Percentiles rank a stretch among this genome's conserved stretches.
These are phyloP conservation scores for Zygosaccharomyces bisporus DNA, from an alignment of 805 yeast genomes.

Conservation along the genomic window DNA sequence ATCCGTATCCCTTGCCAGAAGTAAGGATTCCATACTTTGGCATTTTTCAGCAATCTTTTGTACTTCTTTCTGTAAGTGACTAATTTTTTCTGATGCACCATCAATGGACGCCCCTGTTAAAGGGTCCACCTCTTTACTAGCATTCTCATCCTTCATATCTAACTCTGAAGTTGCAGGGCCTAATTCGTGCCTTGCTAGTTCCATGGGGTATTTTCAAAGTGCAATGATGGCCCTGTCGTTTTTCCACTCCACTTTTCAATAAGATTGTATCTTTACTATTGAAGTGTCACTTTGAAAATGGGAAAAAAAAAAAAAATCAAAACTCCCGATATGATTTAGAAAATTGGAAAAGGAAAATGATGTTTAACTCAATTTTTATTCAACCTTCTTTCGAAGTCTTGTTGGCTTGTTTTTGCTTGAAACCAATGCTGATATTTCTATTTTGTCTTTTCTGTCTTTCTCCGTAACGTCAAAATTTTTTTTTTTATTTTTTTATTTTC, in stretches of 20 bases:
- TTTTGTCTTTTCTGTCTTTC: slow-evolving; percentile 9
- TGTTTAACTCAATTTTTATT: background rate
- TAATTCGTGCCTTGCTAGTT: background rate
- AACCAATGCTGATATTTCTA: background rate
- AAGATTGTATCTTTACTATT: background rate
- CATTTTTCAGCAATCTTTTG: slow-evolving; percentile 14
- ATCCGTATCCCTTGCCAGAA: slow-evolving; percentile 19
- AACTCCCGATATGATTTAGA: background rate
- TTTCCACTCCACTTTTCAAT: background rate
- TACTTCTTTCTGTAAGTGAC: slow-evolving; percentile 13
- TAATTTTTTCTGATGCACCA: background rate
- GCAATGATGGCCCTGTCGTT: background rate
- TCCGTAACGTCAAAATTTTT: slow-evolving; percentile 4
- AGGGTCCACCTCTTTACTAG: background rate
- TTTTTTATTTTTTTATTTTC: slow-evolving; percentile 4
- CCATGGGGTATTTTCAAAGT: background rate
- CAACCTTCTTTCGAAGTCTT: background rate
- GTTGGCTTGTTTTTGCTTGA: background rate
- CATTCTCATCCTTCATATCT: background rate
- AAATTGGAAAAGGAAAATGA: background rate
- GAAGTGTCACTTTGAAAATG: background rate
- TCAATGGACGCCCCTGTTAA: background rate
- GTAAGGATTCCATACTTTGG: slow-evolving; percentile 18
- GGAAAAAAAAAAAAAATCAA: background rate
- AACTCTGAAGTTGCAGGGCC: background rate